Conservation (phyloP, 176 grass and related monocot genomes). For the maize (Zea mays) region Zm-B73-REFERENCE-NAM-5.0 NC_050097.1:10964001-10964500, state of each 20-base stretch:
- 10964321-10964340: background rate
- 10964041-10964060: slow-evolving; percentile 45
- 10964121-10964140: background rate
- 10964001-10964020: slow-evolving; percentile 68
- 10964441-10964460: slow-evolving; percentile 60
- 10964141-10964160: slow-evolving; percentile 45
- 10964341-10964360: slow-evolving; percentile 67
- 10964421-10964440: slow-evolving; percentile 54
- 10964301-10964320: background rate
- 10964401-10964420: slow-evolving; percentile 76
- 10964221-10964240: slow-evolving; percentile 37
- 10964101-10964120: background rate
- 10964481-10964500: slow-evolving; percentile 64
- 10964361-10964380: slow-evolving; percentile 62
- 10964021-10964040: slow-evolving; percentile 62
- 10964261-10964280: background rate
- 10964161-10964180: slow-evolving; percentile 39
- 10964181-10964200: slow-evolving; percentile 47
- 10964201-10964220: slow-evolving; percentile 54
- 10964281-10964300: background rate
- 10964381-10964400: slow-evolving; percentile 62
- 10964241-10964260: background rate
- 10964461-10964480: slow-evolving; percentile 66
- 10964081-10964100: background rate
- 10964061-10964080: slow-evolving; percentile 40